A percentile compares a stretch with the other conserved stretches of the same genome.
Conservation (phyloP, 78 protist genomes). For the Planoprotostelium fungivorum region DNA sequence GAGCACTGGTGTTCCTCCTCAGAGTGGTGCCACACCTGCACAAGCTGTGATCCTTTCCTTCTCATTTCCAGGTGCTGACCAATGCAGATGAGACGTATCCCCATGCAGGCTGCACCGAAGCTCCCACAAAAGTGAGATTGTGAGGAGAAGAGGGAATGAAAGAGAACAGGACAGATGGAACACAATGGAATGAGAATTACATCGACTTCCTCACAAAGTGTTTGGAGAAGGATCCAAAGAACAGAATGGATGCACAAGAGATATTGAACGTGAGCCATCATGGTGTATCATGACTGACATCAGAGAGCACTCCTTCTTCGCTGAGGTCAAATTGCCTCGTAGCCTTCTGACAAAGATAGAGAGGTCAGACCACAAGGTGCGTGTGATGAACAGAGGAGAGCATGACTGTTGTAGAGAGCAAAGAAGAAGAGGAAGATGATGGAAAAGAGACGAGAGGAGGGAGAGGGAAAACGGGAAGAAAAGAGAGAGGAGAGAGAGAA, state of each 20-base stretch:
- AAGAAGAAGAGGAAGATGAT: too few relatives aligned
- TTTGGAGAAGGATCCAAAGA: conserved; percentile 67
- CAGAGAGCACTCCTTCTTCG: not conserved
- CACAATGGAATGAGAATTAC: conserved; percentile 61
- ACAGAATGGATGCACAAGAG: conserved; percentile 15
- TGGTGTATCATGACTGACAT: not conserved
- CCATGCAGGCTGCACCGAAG: conserved; percentile 80
- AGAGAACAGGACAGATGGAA: conserved; percentile 41
- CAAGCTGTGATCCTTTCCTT: conserved; percentile 64
- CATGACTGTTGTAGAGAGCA: not conserved
- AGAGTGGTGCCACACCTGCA: conserved; percentile 31
- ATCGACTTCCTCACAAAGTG: conserved; percentile 72
- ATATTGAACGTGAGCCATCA: not conserved
- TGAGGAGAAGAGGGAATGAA: not conserved
- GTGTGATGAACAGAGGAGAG: not conserved
- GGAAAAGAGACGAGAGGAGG: not conserved
- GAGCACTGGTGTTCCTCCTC: conserved; percentile 56
- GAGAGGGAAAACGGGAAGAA: not conserved
- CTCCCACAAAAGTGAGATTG: conserved; percentile 21
- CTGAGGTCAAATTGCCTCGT: not conserved
- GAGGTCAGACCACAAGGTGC: not conserved
- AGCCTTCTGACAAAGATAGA: not conserved
- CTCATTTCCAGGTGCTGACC: conserved; percentile 47
- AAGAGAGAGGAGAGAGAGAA: not conserved
- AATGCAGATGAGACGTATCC: conserved; percentile 63